A percentile compares a stretch with the other conserved stretches of the same genome.
Conservation (phyloP, 495 filamentous ascomycete species). For the Collariella sp. region DNA sequence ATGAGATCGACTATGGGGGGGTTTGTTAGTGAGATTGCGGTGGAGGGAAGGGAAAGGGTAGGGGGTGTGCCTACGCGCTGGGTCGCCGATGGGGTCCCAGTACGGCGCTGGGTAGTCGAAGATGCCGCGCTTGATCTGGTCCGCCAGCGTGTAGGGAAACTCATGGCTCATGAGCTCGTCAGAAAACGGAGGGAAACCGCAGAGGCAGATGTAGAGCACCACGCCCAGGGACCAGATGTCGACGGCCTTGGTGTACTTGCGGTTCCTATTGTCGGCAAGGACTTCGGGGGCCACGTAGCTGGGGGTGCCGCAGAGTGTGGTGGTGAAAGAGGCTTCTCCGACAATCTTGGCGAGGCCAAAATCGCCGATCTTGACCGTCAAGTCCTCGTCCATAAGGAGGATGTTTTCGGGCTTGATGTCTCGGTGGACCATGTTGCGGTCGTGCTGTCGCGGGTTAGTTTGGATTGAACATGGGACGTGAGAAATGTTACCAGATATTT, state of each 20-base stretch:
- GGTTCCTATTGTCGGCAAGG: conserved; percentile 62
- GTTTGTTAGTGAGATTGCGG: conserved; percentile 12
- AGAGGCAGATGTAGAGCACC: conserved; percentile 97
- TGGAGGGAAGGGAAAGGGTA: background rate
- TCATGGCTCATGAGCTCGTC: conserved; percentile 83
- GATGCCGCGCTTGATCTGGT: conserved; percentile 79
- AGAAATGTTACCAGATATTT: conserved; percentile 70
- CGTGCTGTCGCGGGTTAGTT: conserved; percentile 62
- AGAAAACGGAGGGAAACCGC: conserved; percentile 94
- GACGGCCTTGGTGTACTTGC: conserved; percentile 89
- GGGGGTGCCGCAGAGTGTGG: conserved; percentile 91
- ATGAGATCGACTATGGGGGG: conserved; percentile 67
- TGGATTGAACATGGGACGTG: background rate
- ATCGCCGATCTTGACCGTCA: conserved; percentile 88
- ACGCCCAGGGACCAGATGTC: conserved; percentile 97
- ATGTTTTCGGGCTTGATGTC: conserved; percentile 99
- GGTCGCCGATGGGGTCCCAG: conserved; percentile 89
- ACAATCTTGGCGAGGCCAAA: conserved; percentile 99
- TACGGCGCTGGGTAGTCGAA: conserved; percentile 97
- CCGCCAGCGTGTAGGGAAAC: conserved; percentile 72
- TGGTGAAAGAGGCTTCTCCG: conserved; percentile 96
- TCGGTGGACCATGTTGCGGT: conserved; percentile 93
- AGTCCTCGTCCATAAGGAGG: conserved; percentile 69
- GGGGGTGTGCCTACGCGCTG: conserved; percentile 45
- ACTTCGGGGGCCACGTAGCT: conserved; percentile 97